Base-by-base conservation (phyloP, 208 protist genomes). In the Entamoeba moshkovskii region DNA sequence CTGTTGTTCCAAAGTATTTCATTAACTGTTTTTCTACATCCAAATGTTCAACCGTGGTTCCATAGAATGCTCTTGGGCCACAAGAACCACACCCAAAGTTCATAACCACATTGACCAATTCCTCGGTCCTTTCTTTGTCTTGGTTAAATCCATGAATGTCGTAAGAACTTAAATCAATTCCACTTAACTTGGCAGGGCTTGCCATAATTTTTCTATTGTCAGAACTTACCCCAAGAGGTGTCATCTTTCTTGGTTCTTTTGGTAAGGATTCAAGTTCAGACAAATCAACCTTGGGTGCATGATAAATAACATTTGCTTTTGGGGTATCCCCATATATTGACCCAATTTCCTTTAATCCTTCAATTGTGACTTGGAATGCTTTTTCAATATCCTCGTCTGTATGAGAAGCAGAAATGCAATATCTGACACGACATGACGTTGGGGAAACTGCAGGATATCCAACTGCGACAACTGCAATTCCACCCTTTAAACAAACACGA, bases 391-490 rank as follows among this genome's bases (percentile, higher is more conserved):
- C 93, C 22, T 91, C 93, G 8, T 92, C 49, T 44, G 98, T 98
- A 96, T 99, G 98, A 42, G 96, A 95, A n/a, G 98, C 97, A 8
- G 96, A 97, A 66, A 98, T 95, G 95, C 97, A 98, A 93, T 97
- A 97, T 33, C 97, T 94, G 33, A 98, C 96, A 49, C 98, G 96
- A n/a, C 97, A 96, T 52, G 96, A 95, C 11, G 98, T 95, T 42
- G 99, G 95, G 8, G 98, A 97, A 5, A 98, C 98, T 5, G 98
- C 98, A n/a, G 98, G 98, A 96, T 98, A 99, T 94, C 98, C 98
- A 29, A 99, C 98, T 13, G 99, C 97, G 2, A 99, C 98, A 33
- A 98, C 97, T 22, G 97, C 98, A 42, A 99, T 93, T 66, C 96
- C 96, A 85, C 97, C 95, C 93, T 97, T 96, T 5, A 99, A 95